phyloP scores from a whole-genome alignment of 306 rosid genomes.

The Acmispon strigosus region DNA sequence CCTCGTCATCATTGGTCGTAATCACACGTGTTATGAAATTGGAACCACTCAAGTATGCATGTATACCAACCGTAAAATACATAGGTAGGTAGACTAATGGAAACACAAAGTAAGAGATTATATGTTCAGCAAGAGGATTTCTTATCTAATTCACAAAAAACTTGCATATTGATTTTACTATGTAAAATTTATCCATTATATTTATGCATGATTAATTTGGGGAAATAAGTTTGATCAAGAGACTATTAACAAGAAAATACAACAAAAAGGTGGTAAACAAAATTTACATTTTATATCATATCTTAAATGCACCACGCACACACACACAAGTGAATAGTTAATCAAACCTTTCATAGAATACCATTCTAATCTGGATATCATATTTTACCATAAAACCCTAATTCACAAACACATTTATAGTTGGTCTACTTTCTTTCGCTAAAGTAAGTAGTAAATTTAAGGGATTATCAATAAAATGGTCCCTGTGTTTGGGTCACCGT shows the following conservation, averaged over 20 bases:
- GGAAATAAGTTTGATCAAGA: not conserved
- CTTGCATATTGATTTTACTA: not conserved
- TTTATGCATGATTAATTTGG: not conserved
- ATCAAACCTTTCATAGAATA: no score
- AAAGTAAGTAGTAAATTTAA: not conserved
- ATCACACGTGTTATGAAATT: conserved; percentile 73
- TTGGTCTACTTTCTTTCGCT: not conserved
- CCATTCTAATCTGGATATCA: no score
- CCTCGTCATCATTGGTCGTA: conserved; percentile 87
- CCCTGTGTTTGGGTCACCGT: no score
- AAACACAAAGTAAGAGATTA: not conserved
- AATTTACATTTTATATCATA: not conserved
- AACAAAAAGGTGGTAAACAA: not conserved
- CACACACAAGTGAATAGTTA: no score
- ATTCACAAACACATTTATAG: not conserved
- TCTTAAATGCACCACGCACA: no score
- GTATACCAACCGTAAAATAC: conserved; percentile 45
- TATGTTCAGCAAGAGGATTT: not conserved
- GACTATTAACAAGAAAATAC: not conserved
- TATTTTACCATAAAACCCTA: not conserved
- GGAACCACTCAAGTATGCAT: conserved; percentile 66
- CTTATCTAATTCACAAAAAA: not conserved
- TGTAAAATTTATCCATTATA: not conserved
- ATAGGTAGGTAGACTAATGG: not conserved
- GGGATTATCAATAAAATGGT: no score